These are phyloP conservation scores for Megacollybia marginata DNA, from an alignment of 768 basidiomycete species.

Conservation along the genomic window DNA sequence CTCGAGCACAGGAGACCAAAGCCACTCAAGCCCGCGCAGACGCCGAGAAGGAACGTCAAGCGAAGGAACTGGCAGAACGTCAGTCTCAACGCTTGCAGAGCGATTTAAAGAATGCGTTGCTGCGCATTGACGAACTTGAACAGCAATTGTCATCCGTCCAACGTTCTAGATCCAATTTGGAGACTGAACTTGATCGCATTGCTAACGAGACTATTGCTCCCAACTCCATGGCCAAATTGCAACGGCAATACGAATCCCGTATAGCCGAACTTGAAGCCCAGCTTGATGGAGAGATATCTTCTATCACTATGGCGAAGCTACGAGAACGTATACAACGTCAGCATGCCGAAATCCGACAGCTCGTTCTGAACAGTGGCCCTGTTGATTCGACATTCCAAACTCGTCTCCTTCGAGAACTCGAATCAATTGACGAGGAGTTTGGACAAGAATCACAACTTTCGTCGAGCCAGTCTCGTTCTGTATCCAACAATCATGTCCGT, in stretches of 20 bases:
- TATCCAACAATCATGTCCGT: constrained; percentile 26
- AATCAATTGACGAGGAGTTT: constrained; percentile 51
- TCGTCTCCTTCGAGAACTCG: constrained; percentile 55
- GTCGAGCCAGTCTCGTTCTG: constrained; percentile 21
- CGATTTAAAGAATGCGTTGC: constrained; percentile 48
- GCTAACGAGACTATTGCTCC: constrained; percentile 52
- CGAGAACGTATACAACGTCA: constrained; percentile 58
- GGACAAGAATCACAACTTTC: constrained; percentile 38
- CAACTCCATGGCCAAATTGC: constrained; percentile 48
- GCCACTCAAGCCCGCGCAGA: constrained; percentile 47
- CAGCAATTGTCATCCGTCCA: constrained; percentile 47
- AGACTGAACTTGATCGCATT: constrained; percentile 58
- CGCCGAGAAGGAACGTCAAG: constrained; percentile 59
- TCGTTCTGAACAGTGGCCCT: constrained; percentile 50
- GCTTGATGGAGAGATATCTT: constrained; percentile 48
- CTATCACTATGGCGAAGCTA: constrained; percentile 44
- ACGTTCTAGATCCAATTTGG: constrained; percentile 58
- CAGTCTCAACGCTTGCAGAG: constrained; percentile 51
- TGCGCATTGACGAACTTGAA: constrained; percentile 48
- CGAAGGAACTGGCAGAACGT: constrained; percentile 59
- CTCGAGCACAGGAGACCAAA: constrained; percentile 54
- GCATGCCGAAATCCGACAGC: constrained; percentile 64
- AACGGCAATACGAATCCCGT: constrained; percentile 55
- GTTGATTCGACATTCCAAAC: constrained; percentile 56
- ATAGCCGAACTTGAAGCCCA: constrained; percentile 58